phyloP scores from a whole-genome alignment of 441 rosid species.

The Dalechampia spathulata region DNA sequence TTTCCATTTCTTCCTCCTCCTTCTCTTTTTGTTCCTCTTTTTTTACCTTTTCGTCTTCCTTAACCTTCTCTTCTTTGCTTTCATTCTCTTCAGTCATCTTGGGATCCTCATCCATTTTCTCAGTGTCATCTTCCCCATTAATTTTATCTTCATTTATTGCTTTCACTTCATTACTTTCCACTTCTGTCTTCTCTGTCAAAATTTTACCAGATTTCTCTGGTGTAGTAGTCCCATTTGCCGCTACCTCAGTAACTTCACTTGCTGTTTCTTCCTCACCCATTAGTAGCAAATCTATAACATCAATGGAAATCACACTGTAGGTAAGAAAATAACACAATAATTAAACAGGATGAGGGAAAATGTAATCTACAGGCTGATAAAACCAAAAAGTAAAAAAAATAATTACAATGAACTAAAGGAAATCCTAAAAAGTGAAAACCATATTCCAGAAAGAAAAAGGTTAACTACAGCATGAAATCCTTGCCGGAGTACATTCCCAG shows the following conservation, averaged over 20 bases:
- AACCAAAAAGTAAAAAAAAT: too few species aligned
- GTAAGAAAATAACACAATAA: background rate
- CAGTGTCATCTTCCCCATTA: conserved; percentile 18
- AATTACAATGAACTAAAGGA: too few species aligned
- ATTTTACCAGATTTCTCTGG: conserved; percentile 26
- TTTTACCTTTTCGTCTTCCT: conserved; percentile 11
- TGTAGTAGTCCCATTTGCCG: conserved; percentile 37
- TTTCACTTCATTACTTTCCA: conserved; percentile 22
- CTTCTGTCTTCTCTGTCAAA: conserved; percentile 20
- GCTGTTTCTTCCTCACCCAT: conserved; percentile 64
- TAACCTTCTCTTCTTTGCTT: conserved; percentile 16
- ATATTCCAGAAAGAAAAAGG: too few species aligned
- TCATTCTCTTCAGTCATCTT: conserved; percentile 20
- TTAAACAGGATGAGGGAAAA: too few species aligned
- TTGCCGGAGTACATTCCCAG: too few species aligned
- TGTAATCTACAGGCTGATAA: too few species aligned
- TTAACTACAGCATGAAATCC: too few species aligned
- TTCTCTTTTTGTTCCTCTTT: background rate
- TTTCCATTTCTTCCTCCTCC: conserved; percentile 11
- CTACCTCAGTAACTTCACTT: conserved; percentile 37
- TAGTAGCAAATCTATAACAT: conserved; percentile 16
- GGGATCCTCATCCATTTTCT: conserved; percentile 27
- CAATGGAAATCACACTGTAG: background rate
- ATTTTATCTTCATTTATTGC: conserved; percentile 24
- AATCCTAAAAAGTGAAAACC: too few species aligned